Conservation (phyloP, 331 rosid species). For the Acacia concinna region DNA sequence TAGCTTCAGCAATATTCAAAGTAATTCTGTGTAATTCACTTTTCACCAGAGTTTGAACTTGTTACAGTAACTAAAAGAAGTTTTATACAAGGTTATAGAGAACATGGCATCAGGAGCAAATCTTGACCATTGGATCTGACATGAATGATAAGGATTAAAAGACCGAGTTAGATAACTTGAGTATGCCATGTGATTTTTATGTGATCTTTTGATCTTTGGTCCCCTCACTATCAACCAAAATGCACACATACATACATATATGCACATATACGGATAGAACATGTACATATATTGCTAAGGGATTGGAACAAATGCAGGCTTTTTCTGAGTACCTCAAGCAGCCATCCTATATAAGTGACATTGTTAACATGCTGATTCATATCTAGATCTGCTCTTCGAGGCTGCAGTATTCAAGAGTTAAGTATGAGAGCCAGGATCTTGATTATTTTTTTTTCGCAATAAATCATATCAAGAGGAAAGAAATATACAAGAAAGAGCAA, state of each 20-base stretch:
- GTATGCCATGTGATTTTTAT: neutral
- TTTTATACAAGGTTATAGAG: neutral
- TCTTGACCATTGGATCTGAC: constrained; percentile 2
- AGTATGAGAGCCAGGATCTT: constrained; percentile 37
- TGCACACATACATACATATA: neutral
- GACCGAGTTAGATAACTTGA: neutral
- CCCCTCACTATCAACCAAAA: neutral
- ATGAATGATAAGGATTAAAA: neutral
- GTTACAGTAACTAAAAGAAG: neutral
- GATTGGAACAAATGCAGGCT: constrained; percentile 9
- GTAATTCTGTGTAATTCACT: neutral
- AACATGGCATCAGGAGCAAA: neutral
- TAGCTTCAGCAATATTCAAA: neutral
- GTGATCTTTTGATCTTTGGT: neutral
- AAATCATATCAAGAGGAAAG: neutral
- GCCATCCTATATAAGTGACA: constrained; percentile 94
- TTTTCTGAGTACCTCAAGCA: constrained; percentile 71
- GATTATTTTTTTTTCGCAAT: neutral
- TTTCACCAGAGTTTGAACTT: neutral
- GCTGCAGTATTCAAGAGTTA: constrained; percentile 55
- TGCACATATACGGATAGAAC: neutral
- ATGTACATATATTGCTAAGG: neutral
- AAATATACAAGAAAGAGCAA: neutral
- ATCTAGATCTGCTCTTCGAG: constrained; percentile 94
- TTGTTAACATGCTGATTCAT: constrained; percentile 97